Conservation (phyloP, 2,329 filamentous ascomycete genomes). For the Fusarium sp. region DNA sequence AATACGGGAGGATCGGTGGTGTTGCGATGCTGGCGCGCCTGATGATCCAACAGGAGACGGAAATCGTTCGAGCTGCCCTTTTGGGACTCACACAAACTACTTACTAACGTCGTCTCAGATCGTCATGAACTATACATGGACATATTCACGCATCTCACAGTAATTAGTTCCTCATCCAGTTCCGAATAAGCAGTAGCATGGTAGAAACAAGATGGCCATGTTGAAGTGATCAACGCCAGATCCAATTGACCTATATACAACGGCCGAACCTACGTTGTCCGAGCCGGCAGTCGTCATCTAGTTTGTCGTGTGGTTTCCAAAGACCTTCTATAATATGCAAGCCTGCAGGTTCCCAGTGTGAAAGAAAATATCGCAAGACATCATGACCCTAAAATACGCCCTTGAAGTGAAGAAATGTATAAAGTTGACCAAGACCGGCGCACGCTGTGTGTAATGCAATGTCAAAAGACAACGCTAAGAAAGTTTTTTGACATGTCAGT, state of each 20-base stretch:
- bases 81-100: not conserved
- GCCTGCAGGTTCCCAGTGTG: slow-evolving; percentile 42
- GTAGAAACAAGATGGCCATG: slow-evolving; percentile 35
- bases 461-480: slow-evolving; percentile 36
- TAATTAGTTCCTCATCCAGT: not conserved
- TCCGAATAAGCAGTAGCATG: not conserved
- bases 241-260: slow-evolving; percentile 46
- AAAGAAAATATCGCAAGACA: slow-evolving; percentile 43
- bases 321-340: slow-evolving; percentile 50
- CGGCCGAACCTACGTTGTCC: slow-evolving; percentile 31
- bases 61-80: not conserved
- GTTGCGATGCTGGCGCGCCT: not conserved
- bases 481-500: slow-evolving; percentile 9
- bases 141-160: not conserved
- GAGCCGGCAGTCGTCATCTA: slow-evolving; percentile 42
- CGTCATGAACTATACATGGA: not conserved
- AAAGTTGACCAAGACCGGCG: slow-evolving; percentile 40
- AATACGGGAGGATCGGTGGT: not conserved
- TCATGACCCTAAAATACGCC: slow-evolving; percentile 46
- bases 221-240: slow-evolving; percentile 35
- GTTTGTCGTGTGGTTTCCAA: slow-evolving; percentile 44
- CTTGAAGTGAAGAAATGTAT: slow-evolving; percentile 40
- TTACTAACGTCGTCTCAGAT: not conserved
- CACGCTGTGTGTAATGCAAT: slow-evolving; percentile 44
- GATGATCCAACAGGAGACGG: not conserved